These are phyloP conservation scores for Populus hybrid DNA, from an alignment of 441 rosid genomes.

Conservation along the genomic window DNA sequence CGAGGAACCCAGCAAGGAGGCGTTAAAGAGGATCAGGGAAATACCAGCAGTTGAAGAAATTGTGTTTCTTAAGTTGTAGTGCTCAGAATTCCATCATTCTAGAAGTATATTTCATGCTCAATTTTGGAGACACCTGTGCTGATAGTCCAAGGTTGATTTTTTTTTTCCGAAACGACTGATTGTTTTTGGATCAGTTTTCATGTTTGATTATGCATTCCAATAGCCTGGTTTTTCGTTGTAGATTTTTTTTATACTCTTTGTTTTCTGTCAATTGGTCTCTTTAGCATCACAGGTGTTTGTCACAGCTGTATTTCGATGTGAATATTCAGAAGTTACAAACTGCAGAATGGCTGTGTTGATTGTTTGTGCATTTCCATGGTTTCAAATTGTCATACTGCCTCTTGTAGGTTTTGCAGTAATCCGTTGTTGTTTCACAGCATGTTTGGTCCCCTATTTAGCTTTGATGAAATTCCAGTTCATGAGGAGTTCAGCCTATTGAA, in stretches of 20 bases:
- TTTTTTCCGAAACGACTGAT: not conserved
- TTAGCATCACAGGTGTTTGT: not conserved
- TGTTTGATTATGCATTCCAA: not conserved
- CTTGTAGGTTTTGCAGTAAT: not conserved
- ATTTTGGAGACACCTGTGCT: not conserved
- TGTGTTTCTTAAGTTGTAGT: slow-evolving; percentile 75
- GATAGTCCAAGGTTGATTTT: not conserved
- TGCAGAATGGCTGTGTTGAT: not conserved
- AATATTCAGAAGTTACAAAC: not conserved
- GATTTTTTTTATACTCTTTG: not conserved
- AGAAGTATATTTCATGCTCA: not conserved
- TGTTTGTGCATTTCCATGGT: not conserved
- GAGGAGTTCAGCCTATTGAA: not conserved
- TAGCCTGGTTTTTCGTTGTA: not conserved
- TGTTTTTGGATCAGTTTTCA: not conserved
- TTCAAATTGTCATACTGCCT: not conserved
- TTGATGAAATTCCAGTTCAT: not conserved
- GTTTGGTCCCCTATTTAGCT: not conserved
- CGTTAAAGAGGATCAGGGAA: slow-evolving; percentile 62
- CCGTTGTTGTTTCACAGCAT: not conserved
- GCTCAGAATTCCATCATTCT: not conserved
- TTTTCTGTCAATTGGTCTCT: not conserved
- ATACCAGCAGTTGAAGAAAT: slow-evolving; percentile 73
- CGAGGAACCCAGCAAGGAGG: slow-evolving; percentile 68
- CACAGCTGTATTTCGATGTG: not conserved